Conservation (phyloP, 352 stramenopile genomes). For the Globisporangium nagaii region DNA sequence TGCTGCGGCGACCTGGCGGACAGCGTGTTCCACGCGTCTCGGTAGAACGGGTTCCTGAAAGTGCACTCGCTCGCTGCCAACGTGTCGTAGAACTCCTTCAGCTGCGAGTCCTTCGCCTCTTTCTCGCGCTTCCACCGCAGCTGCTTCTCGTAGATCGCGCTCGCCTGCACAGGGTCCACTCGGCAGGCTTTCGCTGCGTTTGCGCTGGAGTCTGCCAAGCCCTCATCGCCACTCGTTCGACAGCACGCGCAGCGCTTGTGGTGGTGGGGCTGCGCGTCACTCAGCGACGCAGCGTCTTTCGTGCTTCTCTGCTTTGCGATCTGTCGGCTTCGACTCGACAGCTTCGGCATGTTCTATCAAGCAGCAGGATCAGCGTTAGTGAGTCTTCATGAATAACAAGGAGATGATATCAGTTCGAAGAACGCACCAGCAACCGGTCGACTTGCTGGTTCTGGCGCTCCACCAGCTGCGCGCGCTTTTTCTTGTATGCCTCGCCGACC, state of each 20-base stretch:
- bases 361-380: no score
- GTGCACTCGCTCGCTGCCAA: conserved; percentile 30
- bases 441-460: conserved; percentile 26
- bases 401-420: no score
- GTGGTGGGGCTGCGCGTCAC: background rate
- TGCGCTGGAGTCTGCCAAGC: background rate
- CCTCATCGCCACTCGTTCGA: background rate
- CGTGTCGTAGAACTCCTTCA: conserved; percentile 29
- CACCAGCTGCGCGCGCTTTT: conserved; percentile 29
- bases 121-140: conserved; percentile 54
- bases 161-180: conserved; percentile 23
- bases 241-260: conserved; percentile 25
- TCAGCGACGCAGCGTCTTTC: background rate
- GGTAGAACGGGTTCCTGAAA: conserved; percentile 60
- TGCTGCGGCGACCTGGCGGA: background rate
- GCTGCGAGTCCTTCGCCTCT: conserved; percentile 24
- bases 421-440: conserved; percentile 29
- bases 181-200: background rate
- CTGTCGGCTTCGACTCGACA: conserved; percentile 39
- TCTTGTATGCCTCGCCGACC: conserved; percentile 33
- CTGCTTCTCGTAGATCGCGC: conserved; percentile 52
- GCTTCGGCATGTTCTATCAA: conserved; percentile 33
- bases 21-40: conserved; percentile 26
- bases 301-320: conserved; percentile 31
- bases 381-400: no score